Percentiles rank a stretch among this genome's conserved stretches.
phyloP scores from a whole-genome alignment of 1,284 basidiomycete species.

The Ganoderma lingzhi region DNA sequence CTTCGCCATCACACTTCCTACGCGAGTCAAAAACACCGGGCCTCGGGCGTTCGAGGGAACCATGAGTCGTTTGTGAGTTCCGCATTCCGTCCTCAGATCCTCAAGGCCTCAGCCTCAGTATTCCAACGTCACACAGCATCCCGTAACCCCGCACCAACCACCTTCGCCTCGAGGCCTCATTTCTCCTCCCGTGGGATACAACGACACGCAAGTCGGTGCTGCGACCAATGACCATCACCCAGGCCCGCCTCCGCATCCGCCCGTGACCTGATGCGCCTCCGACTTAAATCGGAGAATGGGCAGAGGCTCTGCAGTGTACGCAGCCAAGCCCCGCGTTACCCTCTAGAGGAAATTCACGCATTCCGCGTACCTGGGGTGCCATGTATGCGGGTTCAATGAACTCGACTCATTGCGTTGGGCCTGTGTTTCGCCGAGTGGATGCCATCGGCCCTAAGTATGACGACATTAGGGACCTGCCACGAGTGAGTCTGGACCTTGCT shows the following conservation, averaged over 20 bases:
- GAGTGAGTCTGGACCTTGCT: neutral
- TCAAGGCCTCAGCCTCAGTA: neutral
- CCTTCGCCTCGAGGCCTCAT: constrained; percentile 8
- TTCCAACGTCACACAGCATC: constrained; percentile 2
- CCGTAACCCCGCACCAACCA: neutral
- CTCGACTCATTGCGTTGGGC: neutral
- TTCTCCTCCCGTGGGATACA: neutral
- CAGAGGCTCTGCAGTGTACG: constrained; percentile 7
- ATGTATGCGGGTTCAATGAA: constrained; percentile 2
- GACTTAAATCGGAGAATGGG: constrained; percentile 8
- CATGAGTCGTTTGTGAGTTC: neutral
- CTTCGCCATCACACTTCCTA: neutral
- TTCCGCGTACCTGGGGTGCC: constrained; percentile 8
- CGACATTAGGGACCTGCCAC: neutral
- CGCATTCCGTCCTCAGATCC: neutral
- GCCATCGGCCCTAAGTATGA: neutral
- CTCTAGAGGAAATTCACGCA: neutral
- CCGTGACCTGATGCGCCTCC: constrained; percentile 9
- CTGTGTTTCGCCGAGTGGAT: constrained; percentile 3
- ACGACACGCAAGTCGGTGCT: constrained; percentile 4
- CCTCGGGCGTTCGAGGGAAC: neutral
- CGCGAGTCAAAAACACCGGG: constrained; percentile 1
- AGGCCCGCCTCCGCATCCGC: neutral
- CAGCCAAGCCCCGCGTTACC: neutral
- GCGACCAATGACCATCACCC: neutral